Evolutionary conservation across 805 yeast genomes (phyloP), one percentile per base, ranked within the genome.

Genomic region (Wickerhamiella qilinensis): DNA sequence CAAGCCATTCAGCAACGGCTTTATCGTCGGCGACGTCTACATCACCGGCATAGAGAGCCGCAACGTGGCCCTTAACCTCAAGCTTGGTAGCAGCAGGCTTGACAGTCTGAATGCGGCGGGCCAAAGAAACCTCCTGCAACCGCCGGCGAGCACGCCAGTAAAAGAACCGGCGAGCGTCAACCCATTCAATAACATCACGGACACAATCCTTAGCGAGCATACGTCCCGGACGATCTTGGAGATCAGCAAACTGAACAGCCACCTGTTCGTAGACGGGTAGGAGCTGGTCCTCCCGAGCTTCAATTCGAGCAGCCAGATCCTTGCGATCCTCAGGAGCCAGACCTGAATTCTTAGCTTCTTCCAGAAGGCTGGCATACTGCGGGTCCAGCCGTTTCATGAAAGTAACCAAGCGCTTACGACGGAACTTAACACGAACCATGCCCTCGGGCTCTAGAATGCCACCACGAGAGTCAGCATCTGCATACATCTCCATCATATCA

Each of bases 381-480:
- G 71, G 63, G 57, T 91, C 99, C 47, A 91, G 68, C 62, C 98
- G 77, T 46, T 72, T 71, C 93, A 91, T 93, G 37, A 94, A 84
- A n/a, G 74, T 73, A 45, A 85, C 63, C 48, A 93, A 67, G 64
- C 85, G 86, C 58, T 85, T 95, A 53, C 93, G 80, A 63, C 95
- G 79, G 71, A 80, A 91, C 65, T 91, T 91, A 64, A 91, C 84
- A 59, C 97, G 95, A 55, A 93, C 98, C 86, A 91, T 84, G 60
- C 97, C 98, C 57, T 88, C 95, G 38, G 98, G 97, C 65, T 91
- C 98, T 57, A 93, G 69, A 43, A 91, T 95, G 75, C 98, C 97
- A 30, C 85, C 98, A 59, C 99, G 75, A 9, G 97, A 71, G 39
- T 91, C 91, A 37, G 73, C 78, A 60, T 93, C 98, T 18, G 97